Evolutionary conservation across 768 basidiomycete genomes (phyloP), one percentile per base, ranked within the genome.

Genomic region (Mycena venus): DNA sequence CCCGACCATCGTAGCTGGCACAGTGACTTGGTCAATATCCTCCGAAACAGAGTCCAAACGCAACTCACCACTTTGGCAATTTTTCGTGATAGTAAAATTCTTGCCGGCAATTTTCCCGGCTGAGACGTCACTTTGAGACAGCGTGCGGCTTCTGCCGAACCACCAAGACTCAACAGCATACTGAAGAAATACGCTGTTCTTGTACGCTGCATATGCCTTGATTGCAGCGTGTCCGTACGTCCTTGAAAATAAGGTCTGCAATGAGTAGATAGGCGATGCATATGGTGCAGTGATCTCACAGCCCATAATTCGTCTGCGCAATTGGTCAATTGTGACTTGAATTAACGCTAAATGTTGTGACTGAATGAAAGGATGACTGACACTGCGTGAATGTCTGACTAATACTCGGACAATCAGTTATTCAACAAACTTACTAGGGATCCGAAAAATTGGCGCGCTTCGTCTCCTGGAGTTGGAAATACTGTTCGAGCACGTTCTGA

Each of bases 161-260:
- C 47, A 55, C 49, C 64, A 66, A 29, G 64, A 66, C 21, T 66
- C 9, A 19, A 51, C 23, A 10, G 64, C 47, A 11, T 36, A 66
- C 34, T 55, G 34, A 25, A 53, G 49, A 47, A 66, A 66, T 25
- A 38, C 6, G 23, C 32, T n/a, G 19, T 53, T 53, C 23, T 66
- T 66, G 44, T 66, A 66, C 8, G 64, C 64, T 27, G 49, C 23
- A 29, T 66, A 66, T 38, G 49, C 64, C 36, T 15, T 34, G 12
- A 25, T 36, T 12, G 63, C 63, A 5, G 63, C 63, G 23, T 65
- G 63, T 17, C 64, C 64, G n/a, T 23, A 66, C 4, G 32, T 3
- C 3, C 64, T 66, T 23, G 47, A 9, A 38, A 44, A 49, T 12
- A 15, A 2, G 11, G 19, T 17, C n/a, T n/a, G n/a, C n/a, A n/a